These are phyloP conservation scores for Naganishia friedmannii DNA, from an alignment of 768 basidiomycete genomes.

Conservation along the genomic window DNA sequence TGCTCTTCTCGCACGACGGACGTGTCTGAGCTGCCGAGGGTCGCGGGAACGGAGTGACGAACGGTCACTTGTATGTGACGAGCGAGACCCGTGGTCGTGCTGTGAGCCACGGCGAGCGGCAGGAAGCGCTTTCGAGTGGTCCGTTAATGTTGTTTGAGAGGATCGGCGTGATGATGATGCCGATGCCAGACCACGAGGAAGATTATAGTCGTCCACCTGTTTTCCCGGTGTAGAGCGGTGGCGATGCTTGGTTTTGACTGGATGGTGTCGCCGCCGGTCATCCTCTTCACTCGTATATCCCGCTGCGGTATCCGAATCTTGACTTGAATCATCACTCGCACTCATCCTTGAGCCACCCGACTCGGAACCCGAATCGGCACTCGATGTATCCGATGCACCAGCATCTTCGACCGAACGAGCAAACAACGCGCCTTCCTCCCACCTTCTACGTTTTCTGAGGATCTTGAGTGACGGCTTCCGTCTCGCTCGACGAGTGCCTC, in stretches of 20 bases:
- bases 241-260: not conserved
- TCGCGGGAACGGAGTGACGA: conserved; percentile 12
- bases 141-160: conserved; percentile 9
- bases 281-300: not conserved
- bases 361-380: not conserved
- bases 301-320: not conserved
- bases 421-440: not conserved
- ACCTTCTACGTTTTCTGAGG: not conserved
- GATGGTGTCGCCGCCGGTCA: not conserved
- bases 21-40: not conserved
- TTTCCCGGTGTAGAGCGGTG: not conserved
- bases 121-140: not conserved
- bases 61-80: conserved; percentile 5
- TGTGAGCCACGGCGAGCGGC: conserved; percentile 2
- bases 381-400: not conserved
- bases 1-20: conserved; percentile 32
- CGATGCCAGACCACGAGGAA: conserved; percentile 11
- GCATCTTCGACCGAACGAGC: not conserved
- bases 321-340: not conserved
- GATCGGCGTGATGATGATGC: conserved; percentile 19
- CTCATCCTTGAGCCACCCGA: not conserved
- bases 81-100: not conserved
- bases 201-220: not conserved
- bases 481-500: not conserved
- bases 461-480: not conserved